Evolutionary conservation across 2,329 filamentous ascomycete genomes (phyloP), one percentile per base, ranked within the genome.

Genomic region (Ceratocystis destructans): DNA sequence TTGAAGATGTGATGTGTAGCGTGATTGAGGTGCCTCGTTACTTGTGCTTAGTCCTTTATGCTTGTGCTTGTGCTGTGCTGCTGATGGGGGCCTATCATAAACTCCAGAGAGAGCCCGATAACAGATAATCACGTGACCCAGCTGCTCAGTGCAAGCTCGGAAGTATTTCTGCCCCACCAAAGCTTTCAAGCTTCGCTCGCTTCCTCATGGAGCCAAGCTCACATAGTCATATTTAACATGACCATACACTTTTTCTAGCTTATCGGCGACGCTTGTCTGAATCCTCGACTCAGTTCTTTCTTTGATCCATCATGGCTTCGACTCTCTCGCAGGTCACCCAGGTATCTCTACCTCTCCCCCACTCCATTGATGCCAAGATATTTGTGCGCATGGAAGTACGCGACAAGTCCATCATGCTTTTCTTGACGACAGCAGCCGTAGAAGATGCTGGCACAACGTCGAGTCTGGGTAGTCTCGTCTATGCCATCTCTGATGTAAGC

Each of bases 381-480:
- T 82, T 85, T 73, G 72, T 86, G 45, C 82, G 82, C 55, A 73
- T 88, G 62, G 83, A 82, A 17, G 78, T 82, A 66, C 81, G 81
- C 68, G 76, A 80, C 48, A 85, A 83, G 71, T 81, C 80, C 37
- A 75, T 86, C 66, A 74, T 84, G 65, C 73, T 87, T n/a, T 84
- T 84, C 71, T 75, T 87, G 59, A 83, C 84, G 0, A 87, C 85
- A 0, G 78, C 81, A 2, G 73, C 79, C 31, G 77, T 78, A 66
- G 82, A 83, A 64, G 80, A 84, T 53, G 73, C 75, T n/a, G 77
- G 77, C 12, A 73, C 75, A 7, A 73, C 79, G 6, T 77, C 82
- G 50, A 78, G 82, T 62, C 81, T 97, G 76, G 93, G 94, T 2
- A 96, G 90, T 62, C 93, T 97, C 73, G 89, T 97, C 59, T 97